Base-by-base conservation (phyloP, 2,329 filamentous ascomycete species). In the Aspergillus ruber region DNA sequence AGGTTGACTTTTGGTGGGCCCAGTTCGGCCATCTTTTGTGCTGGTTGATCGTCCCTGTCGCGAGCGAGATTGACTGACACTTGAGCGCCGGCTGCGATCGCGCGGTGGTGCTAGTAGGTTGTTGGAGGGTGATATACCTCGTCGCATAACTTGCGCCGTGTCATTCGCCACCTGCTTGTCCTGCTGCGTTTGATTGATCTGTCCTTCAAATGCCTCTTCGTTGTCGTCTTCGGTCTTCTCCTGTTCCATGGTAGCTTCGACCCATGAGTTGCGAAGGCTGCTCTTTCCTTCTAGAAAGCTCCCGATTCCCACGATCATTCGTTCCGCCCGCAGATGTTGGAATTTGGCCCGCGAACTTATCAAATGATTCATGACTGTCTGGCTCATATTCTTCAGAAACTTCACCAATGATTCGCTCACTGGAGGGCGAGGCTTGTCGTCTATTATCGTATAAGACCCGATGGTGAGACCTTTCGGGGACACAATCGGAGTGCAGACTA, bases 401-500 rank as follows among this genome's bases (percentile, higher is more conserved):
- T 47, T 46, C 6, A 20, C 9, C 5, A 41, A 3, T 15, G 7
- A 8, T 10, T 17, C 8, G 23, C 83, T 68, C 50, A 81, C 80
- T 12, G 10, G 32, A 7, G 45, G 46, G 8, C 76, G 73, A 0
- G 76, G 73, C 27, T 69, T 68, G 44, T 81, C 74, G 51, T 83
- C 80, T 0, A 80, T 68, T 2, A 84, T 74, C 40, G 75, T 74
- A 51, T 79, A 82, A 4, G 73, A 72, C 12, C 82, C 82, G 46
- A 85, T 82, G 33, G 72, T 67, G 45, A 75, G 72, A 23, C 77
- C 74, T 44, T 72, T 74, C 1, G 72, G 74, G 4, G 76, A 79
- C 29, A 74, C 68, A 42, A 85, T 80, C 1, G 81, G 81, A 1
- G 82, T 79, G 9, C 73, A 75, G 5, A 75, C 75, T 49, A 80